Evolutionary conservation across 306 rosid genomes (phyloP), one percentile per base, ranked within the genome.

Genomic region (Quillaja saponaria): DNA sequence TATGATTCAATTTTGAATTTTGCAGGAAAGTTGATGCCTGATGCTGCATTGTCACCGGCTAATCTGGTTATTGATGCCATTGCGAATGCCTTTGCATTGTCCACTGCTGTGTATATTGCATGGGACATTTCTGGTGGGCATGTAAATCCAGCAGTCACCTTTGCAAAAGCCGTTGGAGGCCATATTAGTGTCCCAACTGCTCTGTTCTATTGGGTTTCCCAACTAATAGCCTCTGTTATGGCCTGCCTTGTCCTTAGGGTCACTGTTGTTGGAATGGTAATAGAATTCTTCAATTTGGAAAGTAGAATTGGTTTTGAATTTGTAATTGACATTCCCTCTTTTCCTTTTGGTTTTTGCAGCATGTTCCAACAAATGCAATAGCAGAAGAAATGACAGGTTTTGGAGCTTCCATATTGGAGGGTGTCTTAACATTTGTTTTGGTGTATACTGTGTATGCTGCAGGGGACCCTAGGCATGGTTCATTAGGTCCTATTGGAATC

Each of bases 301-400:
- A n/a, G n/a, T n/a, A n/a, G n/a, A n/a, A n/a, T n/a, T n/a, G n/a
- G n/a, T n/a, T n/a, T 7, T 58, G 1, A 38, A n/a, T 39, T 4
- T 12, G 8, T n/a, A n/a, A n/a, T n/a, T n/a, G n/a, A n/a, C n/a
- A n/a, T 49, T 33, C 33, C 15, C 34, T 48, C 7, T 49, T 7
- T 3, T 14, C n/a, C 3, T n/a, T 14, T 38, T 35, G 34, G 38
- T 12, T 51, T 57, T 37, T 71, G 58, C 78, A 88, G 96, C 95
- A 75, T 55, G 81, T 88, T 18, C 92, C 88, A 40, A 74, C 82
- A 14, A 81, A 81, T 53, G 18, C 65, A 0, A 86, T 92, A 31
- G 83, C 92, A 4, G 88, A 76, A 63, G 90, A 88, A 61, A 92
- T 92, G 88, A 88, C 96, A 5, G 98, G 95, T 8, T 92, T 92